Evolutionary conservation across 345 rosid genomes (phyloP).

Genomic region (Murraya paniculata): DNA sequence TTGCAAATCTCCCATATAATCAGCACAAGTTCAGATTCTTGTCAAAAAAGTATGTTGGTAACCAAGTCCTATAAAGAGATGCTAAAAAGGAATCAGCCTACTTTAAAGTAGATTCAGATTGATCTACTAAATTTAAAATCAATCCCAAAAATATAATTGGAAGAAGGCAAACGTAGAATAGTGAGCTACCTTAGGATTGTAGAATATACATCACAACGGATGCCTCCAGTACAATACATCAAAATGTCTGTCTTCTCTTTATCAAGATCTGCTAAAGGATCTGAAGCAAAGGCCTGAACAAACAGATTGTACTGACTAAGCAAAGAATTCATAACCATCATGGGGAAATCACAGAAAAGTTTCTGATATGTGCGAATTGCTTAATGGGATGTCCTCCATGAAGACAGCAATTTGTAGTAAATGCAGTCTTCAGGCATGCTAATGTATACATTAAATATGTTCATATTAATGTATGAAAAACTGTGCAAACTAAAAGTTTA

Average conservation of each 20-base stretch:
- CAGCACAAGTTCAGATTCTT: background rate
- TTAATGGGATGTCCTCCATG: background rate
- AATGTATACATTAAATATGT: too few species aligned
- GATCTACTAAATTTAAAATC: constrained; percentile 8
- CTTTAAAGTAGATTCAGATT: background rate
- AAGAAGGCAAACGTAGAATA: constrained; percentile 7
- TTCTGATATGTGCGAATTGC: background rate
- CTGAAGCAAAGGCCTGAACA: constrained; percentile 53
- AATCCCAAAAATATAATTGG: background rate
- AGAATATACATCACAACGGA: constrained; percentile 95
- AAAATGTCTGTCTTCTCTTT: constrained; percentile 67
- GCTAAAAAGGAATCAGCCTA: background rate
- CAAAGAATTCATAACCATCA: constrained; percentile 9
- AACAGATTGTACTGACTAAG: background rate
- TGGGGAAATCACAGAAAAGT: background rate
- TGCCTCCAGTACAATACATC: constrained; percentile 97
- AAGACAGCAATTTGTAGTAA: background rate
- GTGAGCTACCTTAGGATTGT: constrained; percentile 66
- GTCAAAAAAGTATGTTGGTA: background rate
- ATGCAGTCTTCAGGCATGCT: background rate
- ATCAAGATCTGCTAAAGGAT: constrained; percentile 70
- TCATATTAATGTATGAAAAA: background rate
- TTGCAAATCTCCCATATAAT: background rate
- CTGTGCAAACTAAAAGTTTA: background rate
- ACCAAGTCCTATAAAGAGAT: background rate